These are phyloP conservation scores for Lippia alba DNA, from an alignment of 305 asterid genomes.

Conservation along the genomic window DNA sequence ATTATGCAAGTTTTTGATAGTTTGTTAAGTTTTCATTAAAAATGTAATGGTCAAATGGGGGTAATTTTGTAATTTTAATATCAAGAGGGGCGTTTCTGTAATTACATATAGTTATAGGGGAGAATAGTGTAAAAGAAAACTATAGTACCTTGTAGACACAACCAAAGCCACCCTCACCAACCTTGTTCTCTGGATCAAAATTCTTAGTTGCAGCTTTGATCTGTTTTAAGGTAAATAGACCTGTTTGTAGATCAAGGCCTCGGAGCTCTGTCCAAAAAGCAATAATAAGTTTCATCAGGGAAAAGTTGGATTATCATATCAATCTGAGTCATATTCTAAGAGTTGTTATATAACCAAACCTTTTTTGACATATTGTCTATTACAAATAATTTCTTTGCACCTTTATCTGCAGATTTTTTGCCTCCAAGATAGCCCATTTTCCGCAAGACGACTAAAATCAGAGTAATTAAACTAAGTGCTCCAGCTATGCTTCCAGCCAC, in stretches of 20 bases:
- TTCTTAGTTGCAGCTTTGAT: slow-evolving; percentile 84
- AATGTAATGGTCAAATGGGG: too few relatives aligned
- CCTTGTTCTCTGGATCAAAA: slow-evolving; percentile 84
- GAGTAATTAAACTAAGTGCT: slow-evolving; percentile 48
- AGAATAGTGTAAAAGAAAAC: not conserved
- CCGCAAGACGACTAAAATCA: slow-evolving; percentile 53
- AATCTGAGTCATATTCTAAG: too few relatives aligned
- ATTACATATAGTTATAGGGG: not conserved
- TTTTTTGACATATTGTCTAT: too few relatives aligned
- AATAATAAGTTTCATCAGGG: slow-evolving; percentile 32
- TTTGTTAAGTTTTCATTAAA: too few relatives aligned
- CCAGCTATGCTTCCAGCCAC: slow-evolving; percentile 64
- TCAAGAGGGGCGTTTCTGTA: not conserved
- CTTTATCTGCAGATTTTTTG: slow-evolving; percentile 59
- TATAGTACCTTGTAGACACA: slow-evolving; percentile 79
- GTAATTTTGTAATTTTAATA: too few relatives aligned
- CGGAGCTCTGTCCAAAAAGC: slow-evolving; percentile 63
- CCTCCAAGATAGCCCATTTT: slow-evolving; percentile 58
- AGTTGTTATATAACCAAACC: too few relatives aligned
- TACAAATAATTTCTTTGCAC: too few relatives aligned
- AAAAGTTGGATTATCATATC: too few relatives aligned
- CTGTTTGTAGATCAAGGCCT: slow-evolving; percentile 89
- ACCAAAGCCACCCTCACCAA: slow-evolving; percentile 98
- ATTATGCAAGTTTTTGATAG: too few relatives aligned
- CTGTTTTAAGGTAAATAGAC: slow-evolving; percentile 77